phyloP scores from a whole-genome alignment of 1,284 basidiomycete species.

The Irpex sp. region DNA sequence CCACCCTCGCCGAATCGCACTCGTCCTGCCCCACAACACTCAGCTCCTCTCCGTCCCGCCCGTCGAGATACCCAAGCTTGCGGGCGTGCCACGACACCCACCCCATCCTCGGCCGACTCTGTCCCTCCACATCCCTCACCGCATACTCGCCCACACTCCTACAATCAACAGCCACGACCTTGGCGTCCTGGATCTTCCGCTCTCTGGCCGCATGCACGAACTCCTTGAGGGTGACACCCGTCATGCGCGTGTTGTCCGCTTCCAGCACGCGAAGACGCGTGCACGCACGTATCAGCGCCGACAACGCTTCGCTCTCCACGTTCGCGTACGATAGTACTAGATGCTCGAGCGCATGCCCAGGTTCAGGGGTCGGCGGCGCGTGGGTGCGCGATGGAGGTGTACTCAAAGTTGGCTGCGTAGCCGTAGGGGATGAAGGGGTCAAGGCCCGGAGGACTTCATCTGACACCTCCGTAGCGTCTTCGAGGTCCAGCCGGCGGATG shows the following conservation, averaged over 20 bases:
- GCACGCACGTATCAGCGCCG: slow-evolving; percentile 61
- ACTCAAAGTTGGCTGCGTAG: slow-evolving; percentile 3
- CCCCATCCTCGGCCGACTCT: slow-evolving; percentile 65
- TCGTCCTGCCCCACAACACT: slow-evolving; percentile 62
- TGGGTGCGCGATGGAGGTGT: not conserved
- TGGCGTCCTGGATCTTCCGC: slow-evolving; percentile 45
- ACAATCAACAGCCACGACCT: slow-evolving; percentile 73
- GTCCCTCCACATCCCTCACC: slow-evolving; percentile 50
- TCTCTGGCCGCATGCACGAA: slow-evolving; percentile 56
- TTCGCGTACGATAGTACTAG: slow-evolving; percentile 70
- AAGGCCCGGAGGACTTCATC: slow-evolving; percentile 66
- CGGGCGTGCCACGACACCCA: slow-evolving; percentile 67
- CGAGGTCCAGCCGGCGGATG: slow-evolving; percentile 78
- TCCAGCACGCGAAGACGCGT: slow-evolving; percentile 61
- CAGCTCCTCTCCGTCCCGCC: slow-evolving; percentile 50
- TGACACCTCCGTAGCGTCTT: slow-evolving; percentile 72
- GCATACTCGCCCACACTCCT: slow-evolving; percentile 56
- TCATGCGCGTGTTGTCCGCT: slow-evolving; percentile 74
- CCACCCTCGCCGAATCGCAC: slow-evolving; percentile 64
- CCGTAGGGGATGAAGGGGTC: slow-evolving; percentile 40
- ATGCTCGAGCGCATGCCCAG: slow-evolving; percentile 68
- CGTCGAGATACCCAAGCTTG: slow-evolving; percentile 62
- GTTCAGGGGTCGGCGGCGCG: slow-evolving; percentile 17
- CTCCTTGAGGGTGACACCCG: slow-evolving; percentile 54
- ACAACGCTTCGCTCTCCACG: slow-evolving; percentile 59